phyloP scores from a whole-genome alignment of 2,329 filamentous ascomycete genomes.

The Aspergillus novoparasiticus region DNA sequence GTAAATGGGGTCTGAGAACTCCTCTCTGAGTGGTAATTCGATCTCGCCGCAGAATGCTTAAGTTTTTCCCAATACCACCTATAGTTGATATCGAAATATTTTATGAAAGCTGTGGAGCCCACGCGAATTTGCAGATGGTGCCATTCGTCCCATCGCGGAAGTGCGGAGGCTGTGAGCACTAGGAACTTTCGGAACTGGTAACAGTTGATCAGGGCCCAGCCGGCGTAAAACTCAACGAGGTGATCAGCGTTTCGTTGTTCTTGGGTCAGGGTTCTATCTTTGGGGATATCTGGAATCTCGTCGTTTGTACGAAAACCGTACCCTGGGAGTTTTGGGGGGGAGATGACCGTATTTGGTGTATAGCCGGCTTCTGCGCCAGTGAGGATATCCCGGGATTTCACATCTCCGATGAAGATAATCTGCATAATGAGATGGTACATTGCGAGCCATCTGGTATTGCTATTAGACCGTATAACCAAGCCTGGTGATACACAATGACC shows the following conservation, averaged over 20 bases:
- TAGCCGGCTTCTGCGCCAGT: conserved; percentile 27
- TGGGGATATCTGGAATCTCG: conserved; percentile 26
- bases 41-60: neutral
- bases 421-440: conserved; percentile 33
- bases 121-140: conserved; percentile 27
- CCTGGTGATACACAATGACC: conserved; percentile 7
- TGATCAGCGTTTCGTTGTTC: conserved; percentile 37
- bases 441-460: conserved; percentile 23
- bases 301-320: conserved; percentile 33
- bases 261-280: conserved; percentile 24
- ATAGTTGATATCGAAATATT: conserved; percentile 17
- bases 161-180: conserved; percentile 28
- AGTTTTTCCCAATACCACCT: conserved; percentile 18
- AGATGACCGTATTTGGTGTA: conserved; percentile 32
- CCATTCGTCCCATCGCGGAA: conserved; percentile 33
- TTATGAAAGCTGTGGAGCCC: conserved; percentile 19
- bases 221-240: conserved; percentile 43
- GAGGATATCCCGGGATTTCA: conserved; percentile 17
- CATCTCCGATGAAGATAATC: conserved; percentile 7
- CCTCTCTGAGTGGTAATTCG: neutral
- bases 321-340: conserved; percentile 25
- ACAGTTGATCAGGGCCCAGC: conserved; percentile 37
- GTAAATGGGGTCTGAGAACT: conserved; percentile 12
- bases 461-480: neutral
- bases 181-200: conserved; percentile 36